Evolutionary conservation across 345 rosid genomes (phyloP).

Genomic region (Brassica rapa): DNA sequence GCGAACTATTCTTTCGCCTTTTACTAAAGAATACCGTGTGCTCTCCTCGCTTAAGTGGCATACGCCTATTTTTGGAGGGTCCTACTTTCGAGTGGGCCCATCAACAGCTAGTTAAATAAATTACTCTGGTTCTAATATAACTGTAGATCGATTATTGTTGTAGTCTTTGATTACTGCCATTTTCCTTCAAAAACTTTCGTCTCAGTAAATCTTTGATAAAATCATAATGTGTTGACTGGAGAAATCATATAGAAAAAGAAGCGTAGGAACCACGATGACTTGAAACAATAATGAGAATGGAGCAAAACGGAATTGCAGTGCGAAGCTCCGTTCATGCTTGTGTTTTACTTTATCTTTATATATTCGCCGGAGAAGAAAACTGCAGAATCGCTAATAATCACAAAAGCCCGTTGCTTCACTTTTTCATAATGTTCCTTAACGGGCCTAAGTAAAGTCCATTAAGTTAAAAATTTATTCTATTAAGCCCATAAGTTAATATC

Average conservation of each 20-base stretch:
- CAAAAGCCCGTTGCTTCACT: neutral
- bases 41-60: constrained; percentile 34
- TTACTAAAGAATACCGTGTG: constrained; percentile 45
- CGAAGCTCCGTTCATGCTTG: constrained; percentile 28
- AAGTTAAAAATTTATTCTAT: neutral
- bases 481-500: neutral
- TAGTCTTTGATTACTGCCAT: constrained; percentile 15
- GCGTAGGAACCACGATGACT: neutral
- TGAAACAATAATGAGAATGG: neutral
- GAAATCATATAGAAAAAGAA: neutral
- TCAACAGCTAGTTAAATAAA: neutral
- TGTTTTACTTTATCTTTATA: neutral
- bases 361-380: neutral
- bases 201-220: too few relatives aligned
- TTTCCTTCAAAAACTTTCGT: neutral
- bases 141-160: too few relatives aligned
- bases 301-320: constrained; percentile 35
- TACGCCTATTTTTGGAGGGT: constrained; percentile 45
- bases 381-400: neutral
- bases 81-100: neutral
- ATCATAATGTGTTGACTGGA: too few relatives aligned
- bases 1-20: constrained; percentile 46
- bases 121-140: too few relatives aligned
- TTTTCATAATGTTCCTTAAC: neutral
- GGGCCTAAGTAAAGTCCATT: constrained; percentile 10